A percentile compares a stretch with the other conserved stretches of the same genome.
phyloP scores from a whole-genome alignment of 192 early-diverging fungal genomes.

The Coemansia guatemalensis region DNA sequence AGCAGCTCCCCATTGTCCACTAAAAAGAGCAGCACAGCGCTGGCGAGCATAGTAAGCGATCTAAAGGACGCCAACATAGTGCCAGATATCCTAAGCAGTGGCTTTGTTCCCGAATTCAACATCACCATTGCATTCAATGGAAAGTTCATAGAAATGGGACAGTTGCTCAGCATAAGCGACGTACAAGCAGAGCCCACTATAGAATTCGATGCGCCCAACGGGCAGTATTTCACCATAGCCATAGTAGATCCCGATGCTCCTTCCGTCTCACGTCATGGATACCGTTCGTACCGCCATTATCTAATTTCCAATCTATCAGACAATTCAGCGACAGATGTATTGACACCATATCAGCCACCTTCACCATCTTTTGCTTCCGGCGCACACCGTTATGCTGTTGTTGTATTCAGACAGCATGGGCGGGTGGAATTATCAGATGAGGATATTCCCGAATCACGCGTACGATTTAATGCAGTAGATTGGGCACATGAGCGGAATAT shows the following conservation, averaged over 20 bases:
- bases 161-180: slow-evolving; percentile 28
- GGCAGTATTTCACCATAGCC: slow-evolving; percentile 22
- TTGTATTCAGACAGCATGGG: slow-evolving; percentile 27
- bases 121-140: slow-evolving; percentile 18
- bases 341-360: slow-evolving; percentile 22
- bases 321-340: slow-evolving; percentile 10
- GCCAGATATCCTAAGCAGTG: slow-evolving; percentile 17
- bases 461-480: slow-evolving; percentile 30
- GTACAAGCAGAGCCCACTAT: slow-evolving; percentile 21
- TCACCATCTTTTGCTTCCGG: slow-evolving; percentile 18
- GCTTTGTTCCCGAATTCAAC: slow-evolving; percentile 32
- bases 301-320: slow-evolving; percentile 22
- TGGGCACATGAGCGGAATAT: slow-evolving; percentile 28
- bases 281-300: slow-evolving; percentile 35
- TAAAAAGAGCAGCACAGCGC: not conserved
- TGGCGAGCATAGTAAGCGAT: slow-evolving; percentile 1
- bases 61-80: slow-evolving; percentile 16
- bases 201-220: slow-evolving; percentile 28
- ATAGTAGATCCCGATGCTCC: slow-evolving; percentile 42
- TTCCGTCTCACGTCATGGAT: slow-evolving; percentile 22
- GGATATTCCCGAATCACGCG: slow-evolving; percentile 25
- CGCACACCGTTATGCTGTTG: slow-evolving; percentile 23
- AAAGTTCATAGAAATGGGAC: slow-evolving; percentile 20
- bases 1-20: not conserved
- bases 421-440: slow-evolving; percentile 5